Conservation (phyloP, 2,329 filamentous ascomycete species). For the Fusarium papillatum region DNA sequence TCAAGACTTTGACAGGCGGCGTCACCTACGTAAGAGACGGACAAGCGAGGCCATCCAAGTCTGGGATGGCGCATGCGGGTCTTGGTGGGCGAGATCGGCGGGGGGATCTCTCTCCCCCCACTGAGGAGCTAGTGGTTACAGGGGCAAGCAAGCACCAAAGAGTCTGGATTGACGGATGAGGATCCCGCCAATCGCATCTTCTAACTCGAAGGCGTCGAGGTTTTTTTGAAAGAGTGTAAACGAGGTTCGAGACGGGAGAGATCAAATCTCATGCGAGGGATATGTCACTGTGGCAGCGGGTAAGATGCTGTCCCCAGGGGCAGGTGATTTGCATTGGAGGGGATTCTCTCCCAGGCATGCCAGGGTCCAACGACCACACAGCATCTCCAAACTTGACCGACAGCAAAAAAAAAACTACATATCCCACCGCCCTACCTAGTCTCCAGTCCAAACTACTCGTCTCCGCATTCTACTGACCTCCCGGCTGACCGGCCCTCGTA, state of each 20-base stretch:
- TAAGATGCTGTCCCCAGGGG: neutral
- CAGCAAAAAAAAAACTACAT: neutral
- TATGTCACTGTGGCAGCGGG: slow-evolving; percentile 30
- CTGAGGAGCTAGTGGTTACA: neutral
- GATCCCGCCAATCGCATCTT: slow-evolving; percentile 13
- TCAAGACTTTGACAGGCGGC: slow-evolving; percentile 4
- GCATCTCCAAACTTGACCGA: no score
- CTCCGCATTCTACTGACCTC: neutral
- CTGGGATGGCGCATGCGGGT: slow-evolving; percentile 7
- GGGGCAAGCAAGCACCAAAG: slow-evolving; percentile 6
- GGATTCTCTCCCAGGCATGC: neutral
- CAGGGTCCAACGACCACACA: neutral
- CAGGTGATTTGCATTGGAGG: neutral
- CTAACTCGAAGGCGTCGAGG: slow-evolving; percentile 3
- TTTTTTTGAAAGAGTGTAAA: neutral
- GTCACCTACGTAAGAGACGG: slow-evolving; percentile 4
- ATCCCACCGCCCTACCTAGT: neutral
- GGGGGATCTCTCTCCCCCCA: neutral
- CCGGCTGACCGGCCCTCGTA: neutral
- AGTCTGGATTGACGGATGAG: slow-evolving; percentile 3
- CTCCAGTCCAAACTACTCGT: neutral
- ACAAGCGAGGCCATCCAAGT: slow-evolving; percentile 27
- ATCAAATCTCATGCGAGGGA: slow-evolving; percentile 18
- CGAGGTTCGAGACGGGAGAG: neutral
- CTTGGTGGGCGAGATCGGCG: slow-evolving; percentile 18